Evolutionary conservation across 2,329 filamentous ascomycete species (phyloP), one percentile per base, ranked within the genome.

Genomic region (Torrubiellomyces zombiae): DNA sequence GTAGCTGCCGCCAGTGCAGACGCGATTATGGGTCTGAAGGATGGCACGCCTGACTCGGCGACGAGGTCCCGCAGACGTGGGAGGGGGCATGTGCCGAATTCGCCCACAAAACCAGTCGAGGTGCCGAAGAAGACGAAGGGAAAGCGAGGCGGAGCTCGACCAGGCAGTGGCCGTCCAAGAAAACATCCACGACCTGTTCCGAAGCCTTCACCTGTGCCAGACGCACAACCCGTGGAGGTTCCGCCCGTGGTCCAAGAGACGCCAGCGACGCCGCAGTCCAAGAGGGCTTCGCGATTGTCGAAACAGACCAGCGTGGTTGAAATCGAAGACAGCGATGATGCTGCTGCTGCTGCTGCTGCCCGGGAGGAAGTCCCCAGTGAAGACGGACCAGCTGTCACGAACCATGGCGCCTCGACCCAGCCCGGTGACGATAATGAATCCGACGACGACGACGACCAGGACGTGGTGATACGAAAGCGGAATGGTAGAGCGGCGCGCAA

Each of bases 161-260:
- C 50, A 5, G 49, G 50, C 8, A 53, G 50, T 29, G 50, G 50
- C 15, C 40, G 50, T 22, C 50, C 50, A 39, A 48, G 50, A 37
- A 53, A 52, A 35, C 47, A 53, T 19, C 48, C 46, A 16, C 43
- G 43, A 16, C 34, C 32, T 16, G 21, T 22, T 9, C 26, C 31
- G 14, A 31, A 34, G 16, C 19, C 28, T 5, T n/a, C 24, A n/a
- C n/a, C n/a, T n/a, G n/a, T n/a, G n/a, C n/a, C n/a, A n/a, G n/a
- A n/a, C n/a, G n/a, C n/a, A n/a, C n/a, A n/a, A n/a, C n/a, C n/a
- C n/a, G n/a, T n/a, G n/a, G n/a, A n/a, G n/a, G n/a, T n/a, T n/a
- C n/a, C n/a, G n/a, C n/a, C 23, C 14, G 4, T n/a, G 16, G 19
- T 22, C 29, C 6, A 14, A 21, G 7, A 14, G 12, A 3, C 14